Evolutionary conservation across 2,329 filamentous ascomycete genomes (phyloP).

Genomic region (Pestalotiopsis sp.): DNA sequence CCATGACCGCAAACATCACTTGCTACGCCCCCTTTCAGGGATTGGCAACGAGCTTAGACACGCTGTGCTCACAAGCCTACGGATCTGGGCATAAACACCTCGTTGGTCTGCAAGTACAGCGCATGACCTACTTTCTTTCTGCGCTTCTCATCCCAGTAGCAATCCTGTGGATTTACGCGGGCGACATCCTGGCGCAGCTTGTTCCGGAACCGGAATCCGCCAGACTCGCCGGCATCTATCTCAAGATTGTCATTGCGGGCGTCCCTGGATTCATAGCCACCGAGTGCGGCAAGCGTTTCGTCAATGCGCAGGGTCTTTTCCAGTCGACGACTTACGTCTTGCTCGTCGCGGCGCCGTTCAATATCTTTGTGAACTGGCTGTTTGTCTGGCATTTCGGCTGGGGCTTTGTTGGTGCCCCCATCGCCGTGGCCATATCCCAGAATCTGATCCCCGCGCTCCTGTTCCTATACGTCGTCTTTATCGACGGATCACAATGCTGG

Average conservation of each 20-base stretch:
- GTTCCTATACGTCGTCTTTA: constrained; percentile 71
- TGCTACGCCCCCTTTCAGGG: constrained; percentile 79
- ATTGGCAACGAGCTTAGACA: constrained; percentile 89
- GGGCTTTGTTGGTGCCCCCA: constrained; percentile 77
- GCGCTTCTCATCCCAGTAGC: constrained; percentile 71
- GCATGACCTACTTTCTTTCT: constrained; percentile 79
- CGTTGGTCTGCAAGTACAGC: constrained; percentile 80
- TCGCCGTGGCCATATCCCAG: constrained; percentile 75
- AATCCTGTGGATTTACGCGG: constrained; percentile 68
- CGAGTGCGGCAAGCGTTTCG: constrained; percentile 76
- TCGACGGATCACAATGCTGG: constrained; percentile 78
- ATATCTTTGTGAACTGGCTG: constrained; percentile 76
- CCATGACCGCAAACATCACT: constrained; percentile 80
- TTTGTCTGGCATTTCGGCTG: constrained; percentile 72
- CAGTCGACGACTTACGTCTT: constrained; percentile 79
- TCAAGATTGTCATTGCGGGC: constrained; percentile 69
- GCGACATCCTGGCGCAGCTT: constrained; percentile 63
- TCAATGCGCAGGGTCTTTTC: constrained; percentile 82
- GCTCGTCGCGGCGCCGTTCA: constrained; percentile 74
- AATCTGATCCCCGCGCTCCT: constrained; percentile 73
- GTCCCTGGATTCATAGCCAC: constrained; percentile 77
- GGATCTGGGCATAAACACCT: constrained; percentile 88
- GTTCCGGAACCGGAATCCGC: constrained; percentile 75
- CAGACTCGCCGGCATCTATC: constrained; percentile 70
- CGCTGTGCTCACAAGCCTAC: constrained; percentile 90